phyloP scores from a whole-genome alignment of 306 rosid species.

The Cajanus cajan region DNA sequence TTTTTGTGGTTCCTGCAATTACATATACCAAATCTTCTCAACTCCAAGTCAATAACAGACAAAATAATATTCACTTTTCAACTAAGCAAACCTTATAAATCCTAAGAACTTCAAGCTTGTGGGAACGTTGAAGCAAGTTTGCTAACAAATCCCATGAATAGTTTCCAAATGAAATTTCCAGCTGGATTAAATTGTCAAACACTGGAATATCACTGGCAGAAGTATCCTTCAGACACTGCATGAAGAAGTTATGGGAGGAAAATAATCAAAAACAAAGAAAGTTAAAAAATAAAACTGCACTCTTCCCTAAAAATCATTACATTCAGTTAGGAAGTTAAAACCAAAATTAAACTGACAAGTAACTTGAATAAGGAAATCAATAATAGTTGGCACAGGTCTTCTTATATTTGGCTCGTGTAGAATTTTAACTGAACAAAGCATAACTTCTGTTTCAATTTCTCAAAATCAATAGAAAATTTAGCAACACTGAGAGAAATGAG shows the following conservation, averaged over 20 bases:
- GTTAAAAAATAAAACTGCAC: not conserved
- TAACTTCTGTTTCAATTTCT: not conserved
- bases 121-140: constrained; percentile 6
- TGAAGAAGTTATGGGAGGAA: not conserved
- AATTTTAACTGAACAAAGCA: not conserved
- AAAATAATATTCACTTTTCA: not conserved
- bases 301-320: not conserved
- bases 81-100: constrained; percentile 32
- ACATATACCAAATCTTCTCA: not conserved
- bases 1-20: constrained; percentile 12
- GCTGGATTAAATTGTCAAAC: constrained; percentile 30
- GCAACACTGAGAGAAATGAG: not conserved
- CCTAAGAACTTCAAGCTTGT: constrained; percentile 30
- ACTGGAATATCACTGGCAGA: constrained; percentile 14
- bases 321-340: not conserved
- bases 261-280: not conserved
- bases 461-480: not conserved
- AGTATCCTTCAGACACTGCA: constrained; percentile 32
- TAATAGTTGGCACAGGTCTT: not conserved
- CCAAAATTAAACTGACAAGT: not conserved
- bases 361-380: not conserved
- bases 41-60: not conserved
- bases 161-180: constrained; percentile 31
- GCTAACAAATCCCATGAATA: constrained; percentile 31
- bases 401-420: not conserved